Evolutionary conservation across 305 asterid species (phyloP).

Genomic region (Fraxinus platypoda): DNA sequence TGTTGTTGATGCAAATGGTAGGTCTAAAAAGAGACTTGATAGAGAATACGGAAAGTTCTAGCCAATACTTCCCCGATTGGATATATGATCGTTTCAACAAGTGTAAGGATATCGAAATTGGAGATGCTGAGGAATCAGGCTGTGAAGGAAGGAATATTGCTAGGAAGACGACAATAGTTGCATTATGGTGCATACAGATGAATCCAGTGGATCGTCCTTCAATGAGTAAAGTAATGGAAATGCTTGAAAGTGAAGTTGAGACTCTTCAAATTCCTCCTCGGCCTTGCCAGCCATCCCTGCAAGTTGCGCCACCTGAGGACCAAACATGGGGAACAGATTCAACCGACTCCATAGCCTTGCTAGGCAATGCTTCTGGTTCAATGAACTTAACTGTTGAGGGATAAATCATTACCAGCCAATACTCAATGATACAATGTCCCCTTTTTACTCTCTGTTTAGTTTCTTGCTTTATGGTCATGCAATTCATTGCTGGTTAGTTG

Average conservation of each 20-base stretch:
- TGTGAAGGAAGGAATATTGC: background rate
- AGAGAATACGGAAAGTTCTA: background rate
- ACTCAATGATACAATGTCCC: background rate
- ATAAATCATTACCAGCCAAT: too few species aligned
- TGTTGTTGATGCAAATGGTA: background rate
- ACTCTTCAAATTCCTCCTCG: conserved; percentile 19
- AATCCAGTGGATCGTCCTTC: conserved; percentile 17
- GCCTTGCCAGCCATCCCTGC: background rate
- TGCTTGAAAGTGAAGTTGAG: conserved; percentile 20
- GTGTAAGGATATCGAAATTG: conserved; percentile 14
- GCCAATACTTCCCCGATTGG: conserved; percentile 25
- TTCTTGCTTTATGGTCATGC: too few species aligned
- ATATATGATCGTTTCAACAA: conserved; percentile 22
- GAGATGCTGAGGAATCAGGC: background rate
- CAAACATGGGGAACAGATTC: conserved; percentile 10
- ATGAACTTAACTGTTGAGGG: background rate
- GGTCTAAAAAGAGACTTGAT: conserved; percentile 5
- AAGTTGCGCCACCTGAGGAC: background rate
- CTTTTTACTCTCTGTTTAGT: background rate
- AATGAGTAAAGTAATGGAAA: conserved; percentile 19
- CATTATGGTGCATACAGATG: conserved; percentile 29
- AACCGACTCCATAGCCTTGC: too few species aligned
- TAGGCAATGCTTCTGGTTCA: too few species aligned
- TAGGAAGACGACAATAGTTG: conserved; percentile 14
- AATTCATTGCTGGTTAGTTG: background rate